Conservation (phyloP, 306 rosid species). For the Prosopis cineraria region DNA sequence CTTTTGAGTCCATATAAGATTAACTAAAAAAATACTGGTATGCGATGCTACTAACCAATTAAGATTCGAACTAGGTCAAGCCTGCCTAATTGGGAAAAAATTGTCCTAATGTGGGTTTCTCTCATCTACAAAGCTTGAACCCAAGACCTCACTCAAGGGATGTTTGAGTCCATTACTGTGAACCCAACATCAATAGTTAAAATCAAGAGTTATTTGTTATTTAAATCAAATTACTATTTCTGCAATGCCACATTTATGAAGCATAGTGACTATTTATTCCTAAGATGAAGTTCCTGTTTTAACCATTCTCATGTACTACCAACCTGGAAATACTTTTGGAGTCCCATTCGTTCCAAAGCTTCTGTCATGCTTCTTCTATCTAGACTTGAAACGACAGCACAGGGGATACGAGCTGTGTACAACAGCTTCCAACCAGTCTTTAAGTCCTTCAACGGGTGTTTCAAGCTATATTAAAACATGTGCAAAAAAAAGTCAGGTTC, state of each 20-base stretch:
- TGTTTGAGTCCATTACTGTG: not conserved
- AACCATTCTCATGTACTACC: constrained; percentile 31
- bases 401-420: constrained; percentile 83
- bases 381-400: constrained; percentile 94
- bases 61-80: not conserved
- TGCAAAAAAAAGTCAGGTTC: constrained; percentile 18
- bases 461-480: constrained; percentile 55
- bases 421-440: constrained; percentile 96
- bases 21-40: not conserved
- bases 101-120: not conserved
- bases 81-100: not conserved
- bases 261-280: not conserved
- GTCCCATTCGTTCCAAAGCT: constrained; percentile 74
- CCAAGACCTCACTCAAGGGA: not conserved
- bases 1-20: constrained; percentile 1
- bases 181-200: not conserved
- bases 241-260: constrained; percentile 13
- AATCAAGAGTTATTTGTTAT: constrained; percentile 5
- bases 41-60: not conserved
- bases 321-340: constrained; percentile 91
- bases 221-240: constrained; percentile 12
- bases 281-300: not conserved
- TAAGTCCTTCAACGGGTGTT: constrained; percentile 77
- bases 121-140: not conserved
- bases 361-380: constrained; percentile 79